Base-by-base conservation (phyloP, 2,329 filamentous ascomycete genomes). In the Alternaria angustiovoidea region DNA sequence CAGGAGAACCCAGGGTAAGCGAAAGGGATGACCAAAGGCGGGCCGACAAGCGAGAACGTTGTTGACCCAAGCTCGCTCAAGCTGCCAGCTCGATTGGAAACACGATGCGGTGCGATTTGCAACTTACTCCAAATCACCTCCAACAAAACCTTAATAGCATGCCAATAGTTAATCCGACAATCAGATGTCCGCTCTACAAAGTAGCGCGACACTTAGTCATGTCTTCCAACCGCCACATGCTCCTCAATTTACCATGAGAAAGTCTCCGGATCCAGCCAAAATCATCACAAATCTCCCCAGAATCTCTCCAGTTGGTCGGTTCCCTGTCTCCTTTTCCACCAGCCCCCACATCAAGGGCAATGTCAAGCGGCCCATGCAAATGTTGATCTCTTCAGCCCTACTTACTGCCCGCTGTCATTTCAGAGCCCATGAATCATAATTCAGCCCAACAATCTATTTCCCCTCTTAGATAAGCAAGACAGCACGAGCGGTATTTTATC, bases 291-390 rank as follows among this genome's bases (percentile, higher is more conserved):
- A 41, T 28, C 34, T 38, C 34, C 49, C 48, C 49, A 20, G 49
- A 41, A 51, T 24, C 32, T 51, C 36, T 39, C 49, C 36, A 41
- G 34, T 41, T 41, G 49, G 49, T 51, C 22, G 48, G 22, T 39
- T 26, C 24, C 26, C 39, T 51, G 34, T 12, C 46, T 36, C 46
- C 30, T 24, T 36, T 49, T 49, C 32, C 30, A 36, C 34, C 49
- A 48, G 30, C 36, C 49, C 49, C 34, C 49, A 51, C 49, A 51
- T 38, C 20, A n/a, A 22, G 34, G 24, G 36, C 20, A 49, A 38
- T 49, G 22, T 14, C 46, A 36, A 49, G 32, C 14, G 46, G 20
- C 43, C 43, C 49, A 41, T 41, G 49, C 22, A 20, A 22, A 36
- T 8, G 30, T 38, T n/a, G 18, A 30, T 49, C 32, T 14, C 16